A percentile compares a stretch with the other conserved stretches of the same genome.
These are phyloP conservation scores for Dryadomyces quercivorus DNA, from an alignment of 2,329 filamentous ascomycete species.

Conservation along the genomic window DNA sequence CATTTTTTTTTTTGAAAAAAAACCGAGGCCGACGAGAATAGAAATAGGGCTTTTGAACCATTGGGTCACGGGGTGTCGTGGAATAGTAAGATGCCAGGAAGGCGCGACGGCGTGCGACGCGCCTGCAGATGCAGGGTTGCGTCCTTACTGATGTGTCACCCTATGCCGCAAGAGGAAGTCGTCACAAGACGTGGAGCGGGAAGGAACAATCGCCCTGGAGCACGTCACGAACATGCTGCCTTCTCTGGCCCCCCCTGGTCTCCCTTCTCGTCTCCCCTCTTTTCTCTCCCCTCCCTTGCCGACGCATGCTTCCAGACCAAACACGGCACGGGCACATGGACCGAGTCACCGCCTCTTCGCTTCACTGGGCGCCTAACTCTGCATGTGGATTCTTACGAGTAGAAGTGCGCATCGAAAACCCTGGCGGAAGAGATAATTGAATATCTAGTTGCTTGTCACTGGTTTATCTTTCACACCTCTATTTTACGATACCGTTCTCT, in stretches of 20 bases:
- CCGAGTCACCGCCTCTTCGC: background rate
- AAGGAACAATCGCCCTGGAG: background rate
- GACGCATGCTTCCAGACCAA: background rate
- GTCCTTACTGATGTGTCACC: background rate
- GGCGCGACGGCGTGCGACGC: background rate
- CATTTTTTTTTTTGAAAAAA: background rate
- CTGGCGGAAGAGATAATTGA: too few relatives aligned
- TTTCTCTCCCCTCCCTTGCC: background rate
- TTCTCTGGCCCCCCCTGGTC: background rate
- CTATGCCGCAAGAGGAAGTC: background rate
- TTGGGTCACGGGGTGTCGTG: too few relatives aligned
- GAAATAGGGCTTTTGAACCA: background rate
- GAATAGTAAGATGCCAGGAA: background rate
- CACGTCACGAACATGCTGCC: background rate
- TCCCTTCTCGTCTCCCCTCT: too few relatives aligned
- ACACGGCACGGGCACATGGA: background rate
- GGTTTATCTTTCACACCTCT: too few relatives aligned
- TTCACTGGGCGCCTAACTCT: background rate
- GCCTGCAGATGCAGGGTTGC: background rate
- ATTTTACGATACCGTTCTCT: too few relatives aligned
- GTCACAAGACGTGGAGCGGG: background rate
- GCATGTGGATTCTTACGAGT: background rate
- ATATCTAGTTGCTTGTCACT: too few relatives aligned
- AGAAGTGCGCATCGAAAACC: background rate
- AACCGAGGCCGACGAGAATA: background rate